Conservation (phyloP, 192 early-diverging fungal genomes). For the Coemansia asiatica region DNA sequence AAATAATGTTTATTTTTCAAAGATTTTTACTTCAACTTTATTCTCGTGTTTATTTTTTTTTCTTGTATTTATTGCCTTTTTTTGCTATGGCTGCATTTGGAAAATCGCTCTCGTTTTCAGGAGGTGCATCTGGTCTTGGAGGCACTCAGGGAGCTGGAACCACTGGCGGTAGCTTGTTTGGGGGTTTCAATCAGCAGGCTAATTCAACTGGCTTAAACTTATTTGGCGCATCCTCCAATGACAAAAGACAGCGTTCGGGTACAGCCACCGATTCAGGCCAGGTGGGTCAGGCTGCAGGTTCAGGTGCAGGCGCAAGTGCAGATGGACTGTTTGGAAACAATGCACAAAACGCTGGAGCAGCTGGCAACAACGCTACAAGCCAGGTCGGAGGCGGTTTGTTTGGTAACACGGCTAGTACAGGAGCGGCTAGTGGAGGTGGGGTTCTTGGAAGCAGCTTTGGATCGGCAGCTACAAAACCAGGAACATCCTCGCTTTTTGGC, state of each 20-base stretch:
- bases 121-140: conserved; percentile 16
- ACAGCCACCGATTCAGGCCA: conserved; percentile 14
- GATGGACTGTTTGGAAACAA: not conserved
- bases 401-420: not conserved
- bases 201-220: conserved; percentile 12
- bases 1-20: not conserved
- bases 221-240: conserved; percentile 36
- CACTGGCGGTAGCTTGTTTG: conserved; percentile 25
- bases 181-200: conserved; percentile 25
- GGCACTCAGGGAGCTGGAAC: conserved; percentile 3
- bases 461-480: conserved; percentile 7
- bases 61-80: conserved; percentile 5
- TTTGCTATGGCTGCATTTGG: conserved; percentile 35
- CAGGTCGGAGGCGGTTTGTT: not conserved
- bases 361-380: conserved; percentile 1
- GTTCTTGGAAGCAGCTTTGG: conserved; percentile 17
- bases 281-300: not conserved
- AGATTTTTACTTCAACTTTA: not conserved
- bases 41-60: not conserved
- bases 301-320: conserved; percentile 4
- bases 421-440: conserved; percentile 2
- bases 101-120: conserved; percentile 49
- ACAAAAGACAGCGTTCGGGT: conserved; percentile 43
- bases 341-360: not conserved
- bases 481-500: conserved; percentile 37